Evolutionary conservation across 176 grass and related monocot species (phyloP).

Genomic region (Paspalum notatum): DNA sequence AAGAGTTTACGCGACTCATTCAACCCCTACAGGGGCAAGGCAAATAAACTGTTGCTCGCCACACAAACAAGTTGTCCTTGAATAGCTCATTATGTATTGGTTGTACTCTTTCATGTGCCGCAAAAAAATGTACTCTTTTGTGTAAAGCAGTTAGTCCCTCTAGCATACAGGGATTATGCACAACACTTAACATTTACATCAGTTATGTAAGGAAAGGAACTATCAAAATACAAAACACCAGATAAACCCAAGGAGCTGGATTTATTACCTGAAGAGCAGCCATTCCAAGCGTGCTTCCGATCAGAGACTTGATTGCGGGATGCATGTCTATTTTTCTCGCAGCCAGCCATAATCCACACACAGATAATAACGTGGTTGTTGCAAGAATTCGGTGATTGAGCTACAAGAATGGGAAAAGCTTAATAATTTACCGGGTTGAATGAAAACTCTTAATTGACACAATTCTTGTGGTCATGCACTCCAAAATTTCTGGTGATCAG

Average conservation of each 20-base stretch:
- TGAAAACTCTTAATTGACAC: not conserved
- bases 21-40: too few species aligned
- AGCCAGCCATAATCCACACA: slow-evolving; percentile 72
- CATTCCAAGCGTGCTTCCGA: slow-evolving; percentile 82
- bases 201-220: slow-evolving; percentile 1
- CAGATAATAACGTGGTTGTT: slow-evolving; percentile 65
- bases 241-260: not conserved
- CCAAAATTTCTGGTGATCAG: not conserved
- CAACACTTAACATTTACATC: not conserved
- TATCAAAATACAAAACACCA: not conserved
- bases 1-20: too few species aligned
- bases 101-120: not conserved
- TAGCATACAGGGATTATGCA: not conserved
- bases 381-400: slow-evolving; percentile 92
- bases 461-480: not conserved
- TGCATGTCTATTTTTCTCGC: slow-evolving; percentile 83
- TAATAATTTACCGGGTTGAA: slow-evolving; percentile 21
- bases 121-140: not conserved
- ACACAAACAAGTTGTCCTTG: not conserved
- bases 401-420: slow-evolving; percentile 50
- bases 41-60: too few species aligned
- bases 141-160: slow-evolving; percentile 15
- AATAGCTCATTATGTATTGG: not conserved
- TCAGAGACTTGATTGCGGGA: slow-evolving; percentile 76
- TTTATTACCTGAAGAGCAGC: slow-evolving; percentile 79